Percentiles rank a stretch among this genome's conserved stretches.
phyloP scores from a whole-genome alignment of 1,284 basidiomycete species.

The Ustilago hordei region DNA sequence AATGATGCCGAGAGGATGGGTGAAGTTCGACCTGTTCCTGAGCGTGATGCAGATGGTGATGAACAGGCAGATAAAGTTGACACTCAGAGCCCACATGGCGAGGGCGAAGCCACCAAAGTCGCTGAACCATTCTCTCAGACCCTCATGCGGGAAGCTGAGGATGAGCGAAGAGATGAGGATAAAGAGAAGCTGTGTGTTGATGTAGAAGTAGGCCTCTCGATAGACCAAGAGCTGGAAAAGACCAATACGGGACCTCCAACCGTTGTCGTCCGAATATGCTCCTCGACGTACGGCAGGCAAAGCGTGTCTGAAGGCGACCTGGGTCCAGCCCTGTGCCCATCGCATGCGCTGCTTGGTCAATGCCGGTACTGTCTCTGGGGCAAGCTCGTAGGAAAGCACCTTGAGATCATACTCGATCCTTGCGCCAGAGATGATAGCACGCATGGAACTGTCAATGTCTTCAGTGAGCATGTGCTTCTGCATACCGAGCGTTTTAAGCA shows the following conservation, averaged over 20 bases:
- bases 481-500: conserved; percentile 59
- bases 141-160: conserved; percentile 33
- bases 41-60: conserved; percentile 55
- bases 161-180: conserved; percentile 48
- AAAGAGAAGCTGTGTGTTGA: conserved; percentile 45
- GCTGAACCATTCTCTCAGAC: conserved; percentile 45
- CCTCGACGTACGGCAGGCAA: conserved; percentile 50
- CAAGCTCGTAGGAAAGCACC: conserved; percentile 60
- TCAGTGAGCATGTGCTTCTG: conserved; percentile 64
- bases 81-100: conserved; percentile 46
- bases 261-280: conserved; percentile 55
- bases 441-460: conserved; percentile 63
- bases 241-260: conserved; percentile 50
- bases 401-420: conserved; percentile 62
- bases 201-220: conserved; percentile 59
- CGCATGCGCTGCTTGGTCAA: conserved; percentile 61
- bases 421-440: conserved; percentile 64
- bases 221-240: conserved; percentile 60
- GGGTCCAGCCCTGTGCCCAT: conserved; percentile 66
- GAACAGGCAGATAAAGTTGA: conserved; percentile 57
- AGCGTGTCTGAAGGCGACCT: conserved; percentile 60
- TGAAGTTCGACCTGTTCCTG: conserved; percentile 59
- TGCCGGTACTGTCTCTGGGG: conserved; percentile 55
- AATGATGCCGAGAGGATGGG: conserved; percentile 50
- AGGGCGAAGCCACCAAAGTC: conserved; percentile 54